Conservation (phyloP, 2,329 filamentous ascomycete species). For the Dactylonectria estremocensis region DNA sequence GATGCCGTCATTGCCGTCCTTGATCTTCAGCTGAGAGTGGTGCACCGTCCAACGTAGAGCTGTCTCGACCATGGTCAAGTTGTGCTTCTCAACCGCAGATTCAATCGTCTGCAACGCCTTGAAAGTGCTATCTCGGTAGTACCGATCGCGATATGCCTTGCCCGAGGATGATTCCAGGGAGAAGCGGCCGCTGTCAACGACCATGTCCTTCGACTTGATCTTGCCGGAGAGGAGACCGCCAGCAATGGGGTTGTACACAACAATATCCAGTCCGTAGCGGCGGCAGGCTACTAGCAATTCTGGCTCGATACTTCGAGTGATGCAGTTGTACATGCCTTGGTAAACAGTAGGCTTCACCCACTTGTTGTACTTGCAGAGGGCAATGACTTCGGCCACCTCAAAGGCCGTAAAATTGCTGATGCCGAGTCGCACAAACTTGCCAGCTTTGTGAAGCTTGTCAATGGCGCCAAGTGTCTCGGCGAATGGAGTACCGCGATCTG, state of each 20-base stretch:
- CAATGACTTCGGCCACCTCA: constrained; percentile 88
- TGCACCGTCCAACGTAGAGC: constrained; percentile 82
- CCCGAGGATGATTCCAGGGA: constrained; percentile 71
- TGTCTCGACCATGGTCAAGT: constrained; percentile 79
- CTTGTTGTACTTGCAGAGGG: constrained; percentile 82
- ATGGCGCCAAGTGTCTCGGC: constrained; percentile 84
- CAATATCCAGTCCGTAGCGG: constrained; percentile 83
- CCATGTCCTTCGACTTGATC: constrained; percentile 76
- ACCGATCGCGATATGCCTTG: constrained; percentile 74
- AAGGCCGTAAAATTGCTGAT: constrained; percentile 89
- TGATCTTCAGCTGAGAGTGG: constrained; percentile 73
- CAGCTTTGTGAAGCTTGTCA: constrained; percentile 86
- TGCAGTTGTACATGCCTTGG: constrained; percentile 90
- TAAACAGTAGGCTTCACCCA: constrained; percentile 90
- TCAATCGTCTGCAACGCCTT: constrained; percentile 79
- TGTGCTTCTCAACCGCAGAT: constrained; percentile 76
- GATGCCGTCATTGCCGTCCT: constrained; percentile 70
- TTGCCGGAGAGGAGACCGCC: constrained; percentile 87
- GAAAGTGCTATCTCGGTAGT: constrained; percentile 78
- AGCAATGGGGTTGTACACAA: constrained; percentile 87
- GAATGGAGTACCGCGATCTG: constrained; percentile 78
- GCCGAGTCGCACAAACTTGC: constrained; percentile 86
- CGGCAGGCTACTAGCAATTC: constrained; percentile 82
- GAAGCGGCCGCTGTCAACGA: constrained; percentile 79
- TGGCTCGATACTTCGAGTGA: constrained; percentile 81